phyloP scores from a whole-genome alignment of 495 filamentous ascomycete species.

The Penicillium ochrochloron region DNA sequence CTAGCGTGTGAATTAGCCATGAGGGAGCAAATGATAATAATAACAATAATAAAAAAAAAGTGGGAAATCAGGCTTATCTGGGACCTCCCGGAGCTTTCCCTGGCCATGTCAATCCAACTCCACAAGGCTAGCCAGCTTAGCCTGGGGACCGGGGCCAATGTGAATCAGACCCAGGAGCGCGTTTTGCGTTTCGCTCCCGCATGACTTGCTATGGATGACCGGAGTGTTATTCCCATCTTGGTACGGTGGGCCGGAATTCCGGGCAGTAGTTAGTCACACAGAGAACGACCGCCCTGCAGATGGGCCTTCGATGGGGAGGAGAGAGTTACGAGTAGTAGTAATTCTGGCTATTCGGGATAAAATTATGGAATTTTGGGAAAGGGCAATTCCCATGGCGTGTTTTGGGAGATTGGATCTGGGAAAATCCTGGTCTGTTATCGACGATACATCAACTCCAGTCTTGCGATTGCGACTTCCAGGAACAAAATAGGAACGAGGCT shows the following conservation, averaged over 20 bases:
- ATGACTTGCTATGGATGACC: slow-evolving; percentile 1
- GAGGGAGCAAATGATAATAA: neutral
- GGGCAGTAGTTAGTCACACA: slow-evolving; percentile 4
- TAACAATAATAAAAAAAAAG: neutral
- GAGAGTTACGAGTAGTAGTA: neutral
- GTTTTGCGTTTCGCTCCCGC: slow-evolving; percentile 1
- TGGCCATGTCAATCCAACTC: slow-evolving; percentile 7
- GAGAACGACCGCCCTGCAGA: neutral
- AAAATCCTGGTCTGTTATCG: neutral
- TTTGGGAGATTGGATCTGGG: neutral
- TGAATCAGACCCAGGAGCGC: slow-evolving; percentile 3
- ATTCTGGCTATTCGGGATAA: neutral
- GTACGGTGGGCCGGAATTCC: slow-evolving; percentile 13
- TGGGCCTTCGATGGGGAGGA: neutral
- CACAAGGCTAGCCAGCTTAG: slow-evolving; percentile 14
- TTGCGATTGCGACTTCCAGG: neutral
- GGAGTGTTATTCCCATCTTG: slow-evolving; percentile 21
- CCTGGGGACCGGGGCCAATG: slow-evolving; percentile 8
- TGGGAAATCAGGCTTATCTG: slow-evolving; percentile 13
- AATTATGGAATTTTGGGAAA: neutral
- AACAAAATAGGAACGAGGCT: neutral
- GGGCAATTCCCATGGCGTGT: neutral
- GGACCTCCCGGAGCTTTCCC: slow-evolving; percentile 6
- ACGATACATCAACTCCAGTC: slow-evolving; percentile 21
- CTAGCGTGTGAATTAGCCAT: slow-evolving; percentile 4